These are phyloP conservation scores for Thelephora ganbajun DNA, from an alignment of 768 basidiomycete species.

Conservation along the genomic window DNA sequence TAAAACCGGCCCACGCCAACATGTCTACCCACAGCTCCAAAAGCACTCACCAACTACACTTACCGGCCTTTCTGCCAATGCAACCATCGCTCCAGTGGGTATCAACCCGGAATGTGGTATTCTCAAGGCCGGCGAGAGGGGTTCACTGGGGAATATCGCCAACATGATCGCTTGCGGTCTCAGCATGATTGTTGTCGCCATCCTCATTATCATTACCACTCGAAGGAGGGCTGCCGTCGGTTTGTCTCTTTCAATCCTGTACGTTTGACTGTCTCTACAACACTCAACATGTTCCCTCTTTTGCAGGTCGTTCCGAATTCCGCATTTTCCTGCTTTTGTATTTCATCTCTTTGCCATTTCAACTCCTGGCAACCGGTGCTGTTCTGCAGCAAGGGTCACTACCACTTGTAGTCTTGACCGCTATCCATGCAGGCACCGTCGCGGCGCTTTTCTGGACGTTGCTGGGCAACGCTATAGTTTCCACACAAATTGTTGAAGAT, in stretches of 20 bases:
- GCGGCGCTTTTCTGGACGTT: slow-evolving; percentile 70
- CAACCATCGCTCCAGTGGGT: slow-evolving; percentile 59
- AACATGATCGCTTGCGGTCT: slow-evolving; percentile 75
- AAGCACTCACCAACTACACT: slow-evolving; percentile 19
- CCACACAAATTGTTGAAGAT: slow-evolving; percentile 88
- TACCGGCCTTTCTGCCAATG: slow-evolving; percentile 27
- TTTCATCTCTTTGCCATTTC: slow-evolving; percentile 59
- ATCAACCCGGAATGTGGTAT: slow-evolving; percentile 76
- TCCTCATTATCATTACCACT: slow-evolving; percentile 42
- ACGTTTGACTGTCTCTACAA: not conserved
- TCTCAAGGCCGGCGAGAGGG: slow-evolving; percentile 37
- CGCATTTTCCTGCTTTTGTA: slow-evolving; percentile 53
- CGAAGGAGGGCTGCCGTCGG: slow-evolving; percentile 84
- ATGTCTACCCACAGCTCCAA: slow-evolving; percentile 16
- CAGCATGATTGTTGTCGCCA: slow-evolving; percentile 44
- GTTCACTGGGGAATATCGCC: slow-evolving; percentile 70
- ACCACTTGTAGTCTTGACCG: slow-evolving; percentile 53
- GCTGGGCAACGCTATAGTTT: slow-evolving; percentile 62
- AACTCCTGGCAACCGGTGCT: slow-evolving; percentile 70
- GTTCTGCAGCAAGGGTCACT: slow-evolving; percentile 76
- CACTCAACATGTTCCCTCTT: slow-evolving; percentile 1
- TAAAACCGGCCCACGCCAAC: not conserved
- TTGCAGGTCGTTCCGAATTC: slow-evolving; percentile 54
- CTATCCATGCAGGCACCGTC: slow-evolving; percentile 69
- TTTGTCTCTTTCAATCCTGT: slow-evolving; percentile 17